Percentiles rank a stretch among this genome's conserved stretches.
Evolutionary conservation across 768 basidiomycete genomes (phyloP).

Genomic region (Gymnopilus junonius): DNA sequence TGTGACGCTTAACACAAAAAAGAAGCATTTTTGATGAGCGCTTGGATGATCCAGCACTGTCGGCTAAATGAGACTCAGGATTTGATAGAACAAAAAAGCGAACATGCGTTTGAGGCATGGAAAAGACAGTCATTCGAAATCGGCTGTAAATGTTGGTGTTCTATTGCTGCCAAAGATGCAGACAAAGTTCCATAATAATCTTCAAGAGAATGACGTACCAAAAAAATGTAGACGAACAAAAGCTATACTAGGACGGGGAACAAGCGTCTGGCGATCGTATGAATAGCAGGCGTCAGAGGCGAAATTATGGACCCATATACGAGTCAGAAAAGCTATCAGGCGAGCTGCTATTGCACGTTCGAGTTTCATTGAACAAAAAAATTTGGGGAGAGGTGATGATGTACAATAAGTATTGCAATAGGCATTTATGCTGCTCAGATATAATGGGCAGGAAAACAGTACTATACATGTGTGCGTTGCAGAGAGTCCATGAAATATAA

Average conservation of each 20-base stretch:
- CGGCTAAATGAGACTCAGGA: too few species aligned
- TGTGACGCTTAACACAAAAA: too few species aligned
- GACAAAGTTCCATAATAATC: too few species aligned
- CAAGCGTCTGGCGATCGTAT: not conserved
- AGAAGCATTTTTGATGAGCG: too few species aligned
- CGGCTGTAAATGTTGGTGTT: not conserved
- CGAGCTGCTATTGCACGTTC: not conserved
- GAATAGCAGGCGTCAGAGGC: not conserved
- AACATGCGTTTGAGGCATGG: not conserved
- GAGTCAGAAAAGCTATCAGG: not conserved
- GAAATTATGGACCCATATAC: not conserved
- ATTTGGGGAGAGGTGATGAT: not conserved
- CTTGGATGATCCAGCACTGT: too few species aligned
- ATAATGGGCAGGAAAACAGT: not conserved
- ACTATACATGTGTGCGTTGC: not conserved
- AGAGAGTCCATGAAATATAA: constrained; percentile 1
- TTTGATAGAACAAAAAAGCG: too few species aligned
- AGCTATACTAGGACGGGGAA: not conserved
- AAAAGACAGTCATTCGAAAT: not conserved
- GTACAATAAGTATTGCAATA: constrained; percentile 1
- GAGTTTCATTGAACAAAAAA: not conserved
- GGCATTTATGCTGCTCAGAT: constrained; percentile 1
- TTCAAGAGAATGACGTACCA: not conserved
- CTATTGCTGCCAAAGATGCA: not conserved
- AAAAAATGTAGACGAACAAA: not conserved